These are phyloP conservation scores for Hordeum vulgare DNA, from an alignment of 176 grass and related monocot species.

Conservation along the genomic window DNA sequence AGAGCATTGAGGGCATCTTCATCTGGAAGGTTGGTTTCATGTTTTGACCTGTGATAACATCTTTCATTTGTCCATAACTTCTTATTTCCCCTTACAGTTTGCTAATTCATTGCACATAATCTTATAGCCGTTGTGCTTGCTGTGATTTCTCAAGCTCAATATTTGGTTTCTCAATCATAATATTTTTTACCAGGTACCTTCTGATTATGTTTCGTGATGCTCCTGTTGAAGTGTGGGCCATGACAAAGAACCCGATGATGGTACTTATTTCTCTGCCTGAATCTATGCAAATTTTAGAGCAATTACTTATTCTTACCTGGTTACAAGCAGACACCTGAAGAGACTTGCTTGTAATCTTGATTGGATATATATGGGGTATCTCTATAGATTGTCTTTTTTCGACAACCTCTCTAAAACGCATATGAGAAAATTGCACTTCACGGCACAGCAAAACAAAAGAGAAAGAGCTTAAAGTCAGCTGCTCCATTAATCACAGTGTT, in stretches of 20 bases:
- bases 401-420: no score
- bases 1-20: slow-evolving; percentile 94
- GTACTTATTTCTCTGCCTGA: slow-evolving; percentile 36
- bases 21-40: slow-evolving; percentile 75
- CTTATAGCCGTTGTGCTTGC: neutral
- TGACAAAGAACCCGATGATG: slow-evolving; percentile 99
- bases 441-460: no score
- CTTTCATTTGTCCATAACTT: neutral
- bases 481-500: neutral
- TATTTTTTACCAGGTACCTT: slow-evolving; percentile 63
- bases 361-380: no score
- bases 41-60: neutral
- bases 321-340: neutral
- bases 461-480: neutral
- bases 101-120: slow-evolving; percentile 4
- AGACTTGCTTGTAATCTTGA: no score
- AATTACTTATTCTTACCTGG: neutral
- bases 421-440: no score
- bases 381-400: no score
- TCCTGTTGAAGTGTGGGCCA: slow-evolving; percentile 98
- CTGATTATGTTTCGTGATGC: slow-evolving; percentile 97
- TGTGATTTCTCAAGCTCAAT: slow-evolving; percentile 26
- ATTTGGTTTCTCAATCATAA: slow-evolving; percentile 29
- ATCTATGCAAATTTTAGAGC: slow-evolving; percentile 30
- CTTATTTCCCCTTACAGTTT: neutral